These are phyloP conservation scores for Bipolaris zeicola DNA, from an alignment of 2,329 filamentous ascomycete genomes.

Conservation along the genomic window DNA sequence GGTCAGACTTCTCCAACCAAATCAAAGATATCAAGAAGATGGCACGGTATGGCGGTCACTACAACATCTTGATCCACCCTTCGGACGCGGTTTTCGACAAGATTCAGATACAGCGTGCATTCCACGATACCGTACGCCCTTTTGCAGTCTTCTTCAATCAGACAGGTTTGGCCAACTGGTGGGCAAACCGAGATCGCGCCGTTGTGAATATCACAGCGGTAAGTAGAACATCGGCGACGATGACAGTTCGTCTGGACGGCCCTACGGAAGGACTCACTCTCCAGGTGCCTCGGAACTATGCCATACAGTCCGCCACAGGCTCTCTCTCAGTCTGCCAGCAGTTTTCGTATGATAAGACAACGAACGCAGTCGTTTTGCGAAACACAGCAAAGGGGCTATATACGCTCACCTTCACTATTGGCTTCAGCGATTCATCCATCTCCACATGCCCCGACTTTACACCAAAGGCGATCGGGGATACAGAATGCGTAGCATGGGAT, in stretches of 20 bases:
- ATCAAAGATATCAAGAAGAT: slow-evolving; percentile 10
- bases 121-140: slow-evolving; percentile 12
- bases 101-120: slow-evolving; percentile 10
- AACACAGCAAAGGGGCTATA: slow-evolving; percentile 10
- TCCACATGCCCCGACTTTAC: slow-evolving; percentile 14
- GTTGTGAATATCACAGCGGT: slow-evolving; percentile 3
- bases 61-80: slow-evolving; percentile 19
- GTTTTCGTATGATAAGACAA: slow-evolving; percentile 8
- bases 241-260: slow-evolving; percentile 14
- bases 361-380: slow-evolving; percentile 12
- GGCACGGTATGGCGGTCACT: slow-evolving; percentile 13
- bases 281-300: slow-evolving; percentile 8
- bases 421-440: neutral
- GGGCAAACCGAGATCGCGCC: slow-evolving; percentile 11
- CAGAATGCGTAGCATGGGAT: slow-evolving; percentile 14
- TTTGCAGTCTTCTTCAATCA: slow-evolving; percentile 16
- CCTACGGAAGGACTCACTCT: slow-evolving; percentile 6
- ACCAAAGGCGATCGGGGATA: slow-evolving; percentile 6
- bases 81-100: slow-evolving; percentile 14
- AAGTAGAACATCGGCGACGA: slow-evolving; percentile 1
- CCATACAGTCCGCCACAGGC: slow-evolving; percentile 6
- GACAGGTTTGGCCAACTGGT: slow-evolving; percentile 15
- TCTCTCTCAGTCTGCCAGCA: slow-evolving; percentile 13
- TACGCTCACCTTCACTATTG: slow-evolving; percentile 5
- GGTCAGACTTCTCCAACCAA: slow-evolving; percentile 14